Conservation (phyloP, 345 rosid genomes). For the Ailanthus altissimus region DNA sequence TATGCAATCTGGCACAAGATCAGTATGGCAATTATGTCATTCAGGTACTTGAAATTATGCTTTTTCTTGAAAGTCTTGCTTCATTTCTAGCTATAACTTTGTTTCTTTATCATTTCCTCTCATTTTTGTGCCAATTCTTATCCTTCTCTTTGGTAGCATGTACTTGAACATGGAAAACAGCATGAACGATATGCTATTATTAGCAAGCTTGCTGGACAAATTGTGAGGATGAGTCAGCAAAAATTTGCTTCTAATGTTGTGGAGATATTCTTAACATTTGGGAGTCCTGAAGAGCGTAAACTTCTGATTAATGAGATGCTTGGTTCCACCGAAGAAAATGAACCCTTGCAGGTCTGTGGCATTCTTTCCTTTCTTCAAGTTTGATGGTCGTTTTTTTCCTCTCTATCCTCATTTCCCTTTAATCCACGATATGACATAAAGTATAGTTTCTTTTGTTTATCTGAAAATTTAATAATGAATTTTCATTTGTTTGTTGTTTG, state of each 20-base stretch:
- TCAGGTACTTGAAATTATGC: conserved; percentile 49
- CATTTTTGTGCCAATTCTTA: conserved; percentile 16
- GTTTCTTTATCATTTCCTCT: neutral
- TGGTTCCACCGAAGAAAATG: conserved; percentile 92
- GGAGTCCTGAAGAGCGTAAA: conserved; percentile 82
- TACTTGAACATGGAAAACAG: conserved; percentile 84
- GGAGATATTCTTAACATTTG: conserved; percentile 88
- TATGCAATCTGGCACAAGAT: conserved; percentile 79
- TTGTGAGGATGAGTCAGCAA: conserved; percentile 96
- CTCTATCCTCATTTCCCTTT: neutral
- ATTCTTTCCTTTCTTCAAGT: conserved; percentile 12
- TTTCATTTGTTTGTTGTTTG: neutral
- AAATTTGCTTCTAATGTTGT: conserved; percentile 98
- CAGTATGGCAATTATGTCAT: conserved; percentile 98
- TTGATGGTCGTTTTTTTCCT: neutral
- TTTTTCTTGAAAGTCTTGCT: neutral
- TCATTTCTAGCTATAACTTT: neutral
- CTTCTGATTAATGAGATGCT: conserved; percentile 87
- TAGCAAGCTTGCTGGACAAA: conserved; percentile 83
- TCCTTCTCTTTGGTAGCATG: conserved; percentile 56
- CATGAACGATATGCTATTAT: conserved; percentile 76
- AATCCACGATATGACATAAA: neutral
- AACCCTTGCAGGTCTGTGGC: conserved; percentile 85
- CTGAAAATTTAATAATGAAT: neutral
- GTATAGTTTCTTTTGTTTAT: neutral